Evolutionary conservation across 306 rosid species (phyloP), one percentile per base, ranked within the genome.

Genomic region (Lithocarpus polystachyus): DNA sequence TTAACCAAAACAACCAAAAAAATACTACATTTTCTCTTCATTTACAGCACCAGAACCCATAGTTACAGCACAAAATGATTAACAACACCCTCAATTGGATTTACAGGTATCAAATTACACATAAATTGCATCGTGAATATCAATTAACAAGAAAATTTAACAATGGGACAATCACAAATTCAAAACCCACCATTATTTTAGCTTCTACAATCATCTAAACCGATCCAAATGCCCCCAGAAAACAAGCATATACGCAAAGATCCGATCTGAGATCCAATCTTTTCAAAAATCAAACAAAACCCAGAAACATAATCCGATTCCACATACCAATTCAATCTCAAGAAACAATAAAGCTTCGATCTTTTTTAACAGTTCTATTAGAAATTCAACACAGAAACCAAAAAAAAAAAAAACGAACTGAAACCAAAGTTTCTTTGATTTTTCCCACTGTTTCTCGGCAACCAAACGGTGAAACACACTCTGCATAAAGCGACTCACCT

Each of bases 191-290:
- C 1, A 31, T 17, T 62, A 4, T 45, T 33, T 48, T 5, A 62
- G 48, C 68, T 62, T n/a, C 26, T 4, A 48, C 6, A 18, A 67
- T 67, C 52, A 67, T 35, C 52, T 24, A 18, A 19, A 33, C 6
- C n/a, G 72, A 35, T 19, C 72, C 4, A 15, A 4, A 19, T n/a
- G 11, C 53, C 52, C 14, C 14, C 17, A 48, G 11, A 35, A 19
- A 68, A 68, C 20, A 19, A 10, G 11, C 53, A n/a, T 68, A 48
- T n/a, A 33, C 37, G 10, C 17, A 67, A 22, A 40, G 56, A 43
- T 55, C 78, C 33, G 68, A 74, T 59, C 70, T 69, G 48, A 74
- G 78, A 74, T 74, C 72, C 61, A 28, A 75, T 24, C 22, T 45
- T 28, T 23, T 20, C 17, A 29, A 24, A 3, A 24, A 75, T 5